Evolutionary conservation across 2,329 filamentous ascomycete genomes (phyloP).

Genomic region (Arthrobotrys entomopaga): DNA sequence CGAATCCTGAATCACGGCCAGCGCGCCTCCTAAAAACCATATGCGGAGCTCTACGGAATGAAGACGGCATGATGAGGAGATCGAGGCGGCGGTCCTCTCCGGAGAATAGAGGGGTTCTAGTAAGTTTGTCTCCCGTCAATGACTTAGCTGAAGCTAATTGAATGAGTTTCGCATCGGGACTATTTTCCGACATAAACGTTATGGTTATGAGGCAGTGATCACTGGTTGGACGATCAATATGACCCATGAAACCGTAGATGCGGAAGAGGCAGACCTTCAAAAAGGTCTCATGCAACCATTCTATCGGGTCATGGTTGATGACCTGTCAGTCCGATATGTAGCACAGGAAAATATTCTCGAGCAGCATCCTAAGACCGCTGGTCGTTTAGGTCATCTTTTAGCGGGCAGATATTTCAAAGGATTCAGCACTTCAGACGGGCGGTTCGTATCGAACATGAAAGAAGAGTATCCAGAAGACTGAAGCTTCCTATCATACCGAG

Average conservation of each 20-base stretch:
- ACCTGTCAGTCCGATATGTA: slow-evolving; percentile 71
- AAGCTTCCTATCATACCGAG: too few relatives aligned
- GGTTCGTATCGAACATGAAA: slow-evolving; percentile 83
- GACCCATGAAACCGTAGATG: slow-evolving; percentile 66
- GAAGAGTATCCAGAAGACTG: slow-evolving; percentile 90
- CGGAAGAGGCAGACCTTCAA: slow-evolving; percentile 70
- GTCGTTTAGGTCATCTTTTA: slow-evolving; percentile 71
- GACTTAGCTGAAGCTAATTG: slow-evolving; percentile 6
- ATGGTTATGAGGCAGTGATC: slow-evolving; percentile 81
- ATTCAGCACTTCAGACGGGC: slow-evolving; percentile 74
- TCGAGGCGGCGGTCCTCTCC: slow-evolving; percentile 46
- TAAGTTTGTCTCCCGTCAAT: slow-evolving; percentile 63
- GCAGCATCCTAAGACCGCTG: slow-evolving; percentile 67
- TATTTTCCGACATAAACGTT: slow-evolving; percentile 83
- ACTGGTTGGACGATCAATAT: slow-evolving; percentile 76
- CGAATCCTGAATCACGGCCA: slow-evolving; percentile 58
- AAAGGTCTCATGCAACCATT: slow-evolving; percentile 75
- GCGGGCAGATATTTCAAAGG: slow-evolving; percentile 90
- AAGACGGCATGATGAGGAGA: slow-evolving; percentile 68
- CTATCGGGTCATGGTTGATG: slow-evolving; percentile 85
- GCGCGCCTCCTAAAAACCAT: slow-evolving; percentile 66
- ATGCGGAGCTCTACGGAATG: slow-evolving; percentile 67
- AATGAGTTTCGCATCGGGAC: slow-evolving; percentile 76
- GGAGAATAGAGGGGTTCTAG: slow-evolving; percentile 58
- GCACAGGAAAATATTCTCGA: slow-evolving; percentile 82